These are phyloP conservation scores for Pinus taeda DNA, from an alignment of 75 land plant genomes.

Conservation along the genomic window DNA sequence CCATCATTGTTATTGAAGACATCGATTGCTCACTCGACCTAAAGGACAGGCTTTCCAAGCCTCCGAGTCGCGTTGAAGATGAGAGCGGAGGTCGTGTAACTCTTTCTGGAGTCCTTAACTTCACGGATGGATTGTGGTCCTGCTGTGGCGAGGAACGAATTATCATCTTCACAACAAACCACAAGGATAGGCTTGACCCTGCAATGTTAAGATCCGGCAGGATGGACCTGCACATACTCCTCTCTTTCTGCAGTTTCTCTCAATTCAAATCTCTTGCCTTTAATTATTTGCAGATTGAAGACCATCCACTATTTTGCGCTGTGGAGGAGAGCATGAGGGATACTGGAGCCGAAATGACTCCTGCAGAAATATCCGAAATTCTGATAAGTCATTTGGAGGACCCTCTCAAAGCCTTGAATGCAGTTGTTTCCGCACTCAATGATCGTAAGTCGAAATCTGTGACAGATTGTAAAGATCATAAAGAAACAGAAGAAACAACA, in stretches of 20 bases:
- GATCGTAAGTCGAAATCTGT: not conserved
- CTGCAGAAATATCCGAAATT: constrained; percentile 42
- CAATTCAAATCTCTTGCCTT: constrained; percentile 26
- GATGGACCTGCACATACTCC: constrained; percentile 61
- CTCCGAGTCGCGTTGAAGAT: constrained; percentile 2
- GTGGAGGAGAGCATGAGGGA: constrained; percentile 24
- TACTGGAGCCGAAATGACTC: constrained; percentile 31
- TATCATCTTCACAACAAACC: constrained; percentile 53
- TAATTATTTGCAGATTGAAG: constrained; percentile 28
- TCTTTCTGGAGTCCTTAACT: constrained; percentile 24
- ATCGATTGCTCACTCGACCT: not conserved
- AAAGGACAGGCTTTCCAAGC: constrained; percentile 46
- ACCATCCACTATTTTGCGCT: constrained; percentile 23
- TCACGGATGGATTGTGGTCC: constrained; percentile 48
- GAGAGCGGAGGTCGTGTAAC: constrained; percentile 18
- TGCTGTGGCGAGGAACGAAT: constrained; percentile 48
- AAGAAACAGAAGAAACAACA: too few species aligned
- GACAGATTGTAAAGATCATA: too few species aligned
- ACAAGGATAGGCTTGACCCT: constrained; percentile 37
- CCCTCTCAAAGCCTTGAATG: not conserved
- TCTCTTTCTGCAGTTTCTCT: constrained; percentile 33
- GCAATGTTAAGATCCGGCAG: constrained; percentile 42
- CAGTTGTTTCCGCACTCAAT: not conserved
- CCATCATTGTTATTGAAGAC: not conserved
- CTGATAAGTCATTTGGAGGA: not conserved